Percentiles rank a stretch among this genome's conserved stretches.
These are phyloP conservation scores for Xylaria sp. DNA, from an alignment of 2,329 filamentous ascomycete genomes.

Conservation along the genomic window DNA sequence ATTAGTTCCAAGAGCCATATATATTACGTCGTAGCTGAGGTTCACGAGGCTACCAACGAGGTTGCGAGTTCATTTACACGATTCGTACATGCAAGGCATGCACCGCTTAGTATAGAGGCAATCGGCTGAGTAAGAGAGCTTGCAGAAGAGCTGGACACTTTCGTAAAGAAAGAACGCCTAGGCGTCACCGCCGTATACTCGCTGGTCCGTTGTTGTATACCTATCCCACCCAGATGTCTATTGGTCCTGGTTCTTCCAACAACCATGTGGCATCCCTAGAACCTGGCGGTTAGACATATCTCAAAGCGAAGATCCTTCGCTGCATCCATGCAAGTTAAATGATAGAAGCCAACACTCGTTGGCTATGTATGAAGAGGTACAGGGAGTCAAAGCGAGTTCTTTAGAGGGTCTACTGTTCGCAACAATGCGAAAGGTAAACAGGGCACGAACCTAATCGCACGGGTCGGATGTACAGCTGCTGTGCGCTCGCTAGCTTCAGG, in stretches of 20 bases:
- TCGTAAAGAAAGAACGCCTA: constrained; percentile 5
- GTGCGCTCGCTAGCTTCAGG: constrained; percentile 32
- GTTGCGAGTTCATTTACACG: no score
- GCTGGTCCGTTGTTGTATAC: constrained; percentile 9
- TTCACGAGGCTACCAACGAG: no score
- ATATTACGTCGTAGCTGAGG: no score
- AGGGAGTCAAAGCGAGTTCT: background rate
- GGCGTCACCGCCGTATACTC: constrained; percentile 17
- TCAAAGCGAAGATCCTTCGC: background rate
- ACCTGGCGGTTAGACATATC: background rate
- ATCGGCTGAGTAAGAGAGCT: background rate
- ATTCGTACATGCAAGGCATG: no score
- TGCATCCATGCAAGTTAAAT: background rate
- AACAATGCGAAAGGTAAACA: constrained; percentile 7
- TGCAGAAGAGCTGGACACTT: background rate
- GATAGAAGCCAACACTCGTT: background rate
- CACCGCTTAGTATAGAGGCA: background rate
- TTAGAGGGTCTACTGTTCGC: background rate
- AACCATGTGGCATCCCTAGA: constrained; percentile 4
- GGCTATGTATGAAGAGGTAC: constrained; percentile 5
- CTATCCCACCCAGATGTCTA: constrained; percentile 2
- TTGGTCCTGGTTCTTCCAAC: constrained; percentile 11
- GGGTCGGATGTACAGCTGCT: constrained; percentile 27
- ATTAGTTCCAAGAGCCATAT: no score
- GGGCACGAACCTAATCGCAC: constrained; percentile 28